A percentile compares a stretch with the other conserved stretches of the same genome.
Evolutionary conservation across 345 rosid genomes (phyloP).

Genomic region (Gossypium herbaceum): DNA sequence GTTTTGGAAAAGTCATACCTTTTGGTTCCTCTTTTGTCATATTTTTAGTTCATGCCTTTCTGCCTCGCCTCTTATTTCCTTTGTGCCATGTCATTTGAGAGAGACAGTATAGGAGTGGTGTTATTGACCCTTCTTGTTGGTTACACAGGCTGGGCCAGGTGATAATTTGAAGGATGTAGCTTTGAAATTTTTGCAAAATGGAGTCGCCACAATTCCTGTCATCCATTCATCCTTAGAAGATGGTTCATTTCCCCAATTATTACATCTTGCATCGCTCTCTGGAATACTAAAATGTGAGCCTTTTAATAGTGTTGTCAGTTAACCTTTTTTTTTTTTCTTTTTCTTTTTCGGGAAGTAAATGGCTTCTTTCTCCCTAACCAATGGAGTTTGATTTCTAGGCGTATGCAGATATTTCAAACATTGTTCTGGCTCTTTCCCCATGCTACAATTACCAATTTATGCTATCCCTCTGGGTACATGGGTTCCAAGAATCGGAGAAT

Average conservation of each 20-base stretch:
- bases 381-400: constrained; percentile 35
- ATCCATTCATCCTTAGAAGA: constrained; percentile 51
- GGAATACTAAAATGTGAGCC: constrained; percentile 51
- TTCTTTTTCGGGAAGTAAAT: constrained; percentile 21
- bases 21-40: background rate
- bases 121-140: constrained; percentile 6
- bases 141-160: constrained; percentile 49
- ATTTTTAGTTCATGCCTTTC: background rate
- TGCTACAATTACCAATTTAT: constrained; percentile 45
- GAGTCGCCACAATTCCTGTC: constrained; percentile 40
- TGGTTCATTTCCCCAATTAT: constrained; percentile 56
- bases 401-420: constrained; percentile 53
- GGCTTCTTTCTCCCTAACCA: constrained; percentile 20
- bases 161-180: constrained; percentile 50
- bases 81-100: background rate
- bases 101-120: background rate
- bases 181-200: constrained; percentile 43
- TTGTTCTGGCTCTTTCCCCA: constrained; percentile 41
- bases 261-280: constrained; percentile 47
- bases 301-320: constrained; percentile 13
- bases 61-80: background rate
- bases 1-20: background rate
- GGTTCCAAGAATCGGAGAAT: constrained; percentile 53
- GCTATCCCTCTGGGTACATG: constrained; percentile 50
- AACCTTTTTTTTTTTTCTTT: background rate